phyloP scores from a whole-genome alignment of 331 rosid species.

The Prunus yedoensis region DNA sequence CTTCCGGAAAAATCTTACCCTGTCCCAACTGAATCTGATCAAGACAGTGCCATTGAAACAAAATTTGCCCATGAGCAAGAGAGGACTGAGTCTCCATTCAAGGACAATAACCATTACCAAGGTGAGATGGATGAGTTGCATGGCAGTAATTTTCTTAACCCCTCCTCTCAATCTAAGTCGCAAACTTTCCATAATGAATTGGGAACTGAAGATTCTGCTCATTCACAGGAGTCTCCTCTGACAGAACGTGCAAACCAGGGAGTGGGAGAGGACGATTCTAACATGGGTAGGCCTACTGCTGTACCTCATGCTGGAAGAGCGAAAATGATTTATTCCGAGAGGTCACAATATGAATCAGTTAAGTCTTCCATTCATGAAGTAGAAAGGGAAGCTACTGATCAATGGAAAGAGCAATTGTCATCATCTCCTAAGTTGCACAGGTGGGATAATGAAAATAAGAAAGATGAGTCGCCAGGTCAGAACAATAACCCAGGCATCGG shows the following conservation, averaged over 20 bases:
- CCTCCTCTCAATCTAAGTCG: constrained; percentile 3
- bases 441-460: neutral
- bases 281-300: neutral
- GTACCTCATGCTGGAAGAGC: neutral
- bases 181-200: constrained; percentile 2
- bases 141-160: neutral
- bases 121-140: constrained; percentile 24
- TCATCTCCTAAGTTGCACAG: neutral
- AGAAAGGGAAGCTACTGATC: neutral
- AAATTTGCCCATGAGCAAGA: neutral
- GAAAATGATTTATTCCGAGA: neutral
- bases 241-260: neutral
- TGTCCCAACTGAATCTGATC: neutral
- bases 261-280: neutral
- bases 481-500: neutral
- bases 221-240: neutral
- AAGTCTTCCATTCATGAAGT: neutral
- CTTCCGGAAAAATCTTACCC: neutral
- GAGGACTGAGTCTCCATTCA: neutral
- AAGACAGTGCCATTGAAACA: neutral
- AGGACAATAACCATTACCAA: neutral
- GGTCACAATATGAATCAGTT: neutral
- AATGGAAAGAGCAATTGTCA: neutral
- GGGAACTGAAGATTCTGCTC: constrained; percentile 16
- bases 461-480: neutral